Evolutionary conservation across 1,284 basidiomycete genomes (phyloP).

Genomic region (Pseudozyma thailandica): DNA sequence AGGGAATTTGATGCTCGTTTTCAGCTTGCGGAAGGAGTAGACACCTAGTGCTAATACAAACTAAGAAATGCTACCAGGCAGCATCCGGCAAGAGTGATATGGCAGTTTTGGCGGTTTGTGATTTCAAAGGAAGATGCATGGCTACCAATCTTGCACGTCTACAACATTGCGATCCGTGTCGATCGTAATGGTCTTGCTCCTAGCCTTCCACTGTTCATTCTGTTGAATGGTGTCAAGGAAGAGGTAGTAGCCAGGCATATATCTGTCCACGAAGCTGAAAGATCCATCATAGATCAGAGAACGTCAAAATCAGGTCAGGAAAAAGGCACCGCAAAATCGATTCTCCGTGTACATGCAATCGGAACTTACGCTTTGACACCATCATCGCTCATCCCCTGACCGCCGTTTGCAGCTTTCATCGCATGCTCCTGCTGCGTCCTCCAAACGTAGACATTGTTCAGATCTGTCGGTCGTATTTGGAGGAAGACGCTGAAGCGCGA

Average conservation of each 20-base stretch:
- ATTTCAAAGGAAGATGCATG: neutral
- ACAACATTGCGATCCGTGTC: slow-evolving; percentile 28
- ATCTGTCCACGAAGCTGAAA: slow-evolving; percentile 42
- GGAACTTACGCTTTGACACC: slow-evolving; percentile 29
- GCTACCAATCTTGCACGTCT: slow-evolving; percentile 31
- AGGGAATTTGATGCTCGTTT: slow-evolving; percentile 43
- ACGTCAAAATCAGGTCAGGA: neutral
- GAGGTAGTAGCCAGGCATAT: slow-evolving; percentile 70
- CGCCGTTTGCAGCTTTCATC: slow-evolving; percentile 46
- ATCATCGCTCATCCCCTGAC: slow-evolving; percentile 36
- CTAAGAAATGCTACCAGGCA: neutral
- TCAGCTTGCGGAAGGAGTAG: slow-evolving; percentile 21
- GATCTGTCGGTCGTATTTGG: slow-evolving; percentile 34
- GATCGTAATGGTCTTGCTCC: slow-evolving; percentile 40
- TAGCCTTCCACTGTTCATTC: slow-evolving; percentile 32
- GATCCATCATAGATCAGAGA: neutral
- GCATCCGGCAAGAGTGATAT: neutral
- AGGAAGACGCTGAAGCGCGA: slow-evolving; percentile 33
- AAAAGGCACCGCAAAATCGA: neutral
- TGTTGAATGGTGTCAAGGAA: slow-evolving; percentile 33
- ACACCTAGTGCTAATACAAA: too few species aligned
- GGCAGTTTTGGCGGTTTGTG: neutral
- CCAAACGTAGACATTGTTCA: slow-evolving; percentile 44
- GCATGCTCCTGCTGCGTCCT: slow-evolving; percentile 42
- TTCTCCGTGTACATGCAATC: neutral